Evolutionary conservation across 352 stramenopile genomes (phyloP).

Genomic region (Phytopythium chamaehyphon): DNA sequence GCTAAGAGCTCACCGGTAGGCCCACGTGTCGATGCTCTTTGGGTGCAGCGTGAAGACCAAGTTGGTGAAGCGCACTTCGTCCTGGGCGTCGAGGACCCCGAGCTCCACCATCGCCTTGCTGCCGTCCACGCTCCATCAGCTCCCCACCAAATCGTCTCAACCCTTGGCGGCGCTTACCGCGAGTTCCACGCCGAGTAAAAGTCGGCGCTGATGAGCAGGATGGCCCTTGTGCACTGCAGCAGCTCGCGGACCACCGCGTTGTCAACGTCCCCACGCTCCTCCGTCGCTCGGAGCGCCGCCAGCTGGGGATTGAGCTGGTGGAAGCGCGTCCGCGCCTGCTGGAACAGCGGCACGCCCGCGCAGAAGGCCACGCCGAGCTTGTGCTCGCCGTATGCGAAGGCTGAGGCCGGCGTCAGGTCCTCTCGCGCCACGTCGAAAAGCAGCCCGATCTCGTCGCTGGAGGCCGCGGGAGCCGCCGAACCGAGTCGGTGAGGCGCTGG

Average conservation of each 20-base stretch:
- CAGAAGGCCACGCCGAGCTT: constrained; percentile 74
- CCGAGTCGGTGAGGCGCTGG: background rate
- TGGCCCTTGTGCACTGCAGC: constrained; percentile 46
- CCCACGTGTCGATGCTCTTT: constrained; percentile 87
- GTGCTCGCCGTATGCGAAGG: constrained; percentile 70
- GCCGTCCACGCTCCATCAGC: background rate
- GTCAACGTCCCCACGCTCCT: background rate
- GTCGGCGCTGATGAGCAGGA: constrained; percentile 75
- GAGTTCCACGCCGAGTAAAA: constrained; percentile 87
- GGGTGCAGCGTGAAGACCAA: constrained; percentile 74
- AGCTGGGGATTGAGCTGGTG: constrained; percentile 35
- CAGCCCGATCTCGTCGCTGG: constrained; percentile 73
- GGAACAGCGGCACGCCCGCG: constrained; percentile 46
- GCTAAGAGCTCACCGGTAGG: constrained; percentile 46
- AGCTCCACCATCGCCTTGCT: constrained; percentile 57
- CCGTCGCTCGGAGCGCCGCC: background rate
- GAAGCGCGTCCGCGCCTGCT: constrained; percentile 48
- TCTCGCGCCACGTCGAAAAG: constrained; percentile 47
- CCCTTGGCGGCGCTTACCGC: constrained; percentile 20
- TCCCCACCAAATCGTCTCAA: background rate
- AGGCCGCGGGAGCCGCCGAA: background rate
- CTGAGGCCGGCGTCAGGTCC: constrained; percentile 41
- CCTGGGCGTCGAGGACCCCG: constrained; percentile 26
- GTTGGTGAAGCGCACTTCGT: constrained; percentile 65
- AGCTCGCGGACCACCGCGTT: constrained; percentile 19